Evolutionary conservation across 2,329 filamentous ascomycete species (phyloP).

Genomic region (Stagonosporopsis vannaccii): DNA sequence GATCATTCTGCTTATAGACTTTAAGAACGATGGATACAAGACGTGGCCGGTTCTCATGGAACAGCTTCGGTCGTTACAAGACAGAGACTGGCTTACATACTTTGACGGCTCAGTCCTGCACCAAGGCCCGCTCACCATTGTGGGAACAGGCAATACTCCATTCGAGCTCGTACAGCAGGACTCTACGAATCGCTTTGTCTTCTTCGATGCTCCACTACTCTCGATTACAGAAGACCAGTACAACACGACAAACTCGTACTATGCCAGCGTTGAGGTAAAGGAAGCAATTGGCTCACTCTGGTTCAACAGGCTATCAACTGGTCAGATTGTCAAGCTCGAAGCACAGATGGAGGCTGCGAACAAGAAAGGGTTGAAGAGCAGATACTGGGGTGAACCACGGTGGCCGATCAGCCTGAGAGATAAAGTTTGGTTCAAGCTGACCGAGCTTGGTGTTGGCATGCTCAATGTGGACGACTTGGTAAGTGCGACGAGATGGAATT

Average conservation of each 20-base stretch:
- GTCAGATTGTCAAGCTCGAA: conserved; percentile 25
- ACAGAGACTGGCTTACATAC: conserved; percentile 60
- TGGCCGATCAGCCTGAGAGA: conserved; percentile 37
- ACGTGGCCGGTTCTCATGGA: conserved; percentile 62
- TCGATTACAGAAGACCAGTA: conserved; percentile 33
- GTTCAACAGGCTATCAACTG: conserved; percentile 18
- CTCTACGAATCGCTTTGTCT: conserved; percentile 65
- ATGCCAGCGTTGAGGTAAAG: conserved; percentile 32
- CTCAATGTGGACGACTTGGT: conserved; percentile 36
- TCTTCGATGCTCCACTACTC: conserved; percentile 71
- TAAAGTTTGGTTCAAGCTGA: conserved; percentile 30
- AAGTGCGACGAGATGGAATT: conserved; percentile 36
- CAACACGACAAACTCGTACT: conserved; percentile 38
- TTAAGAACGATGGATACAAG: conserved; percentile 66
- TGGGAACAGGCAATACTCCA: conserved; percentile 71
- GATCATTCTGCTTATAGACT: conserved; percentile 70
- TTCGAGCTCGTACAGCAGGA: conserved; percentile 64
- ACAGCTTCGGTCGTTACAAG: conserved; percentile 66
- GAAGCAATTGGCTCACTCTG: conserved; percentile 29
- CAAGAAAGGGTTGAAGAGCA: conserved; percentile 28
- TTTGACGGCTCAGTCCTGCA: conserved; percentile 60
- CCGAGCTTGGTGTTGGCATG: conserved; percentile 23
- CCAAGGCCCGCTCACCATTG: conserved; percentile 69
- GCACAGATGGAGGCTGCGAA: conserved; percentile 31
- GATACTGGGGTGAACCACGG: conserved; percentile 36